Conservation (phyloP, 177 flowering plant genomes). For the Vitis hybrid region DNA sequence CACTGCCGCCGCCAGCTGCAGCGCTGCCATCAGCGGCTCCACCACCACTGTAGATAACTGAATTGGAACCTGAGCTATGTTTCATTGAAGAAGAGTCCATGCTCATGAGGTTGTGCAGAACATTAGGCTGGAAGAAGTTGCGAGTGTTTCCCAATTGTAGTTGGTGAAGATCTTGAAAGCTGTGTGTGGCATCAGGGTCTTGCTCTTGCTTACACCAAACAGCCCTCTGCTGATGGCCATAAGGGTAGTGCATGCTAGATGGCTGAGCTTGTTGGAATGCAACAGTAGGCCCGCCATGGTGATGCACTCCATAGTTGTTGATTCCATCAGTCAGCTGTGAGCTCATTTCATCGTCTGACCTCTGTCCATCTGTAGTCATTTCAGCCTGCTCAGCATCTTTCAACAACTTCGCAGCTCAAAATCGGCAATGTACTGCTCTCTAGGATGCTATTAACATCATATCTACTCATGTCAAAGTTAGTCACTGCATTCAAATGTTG, state of each 20-base stretch:
- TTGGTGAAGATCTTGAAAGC: slow-evolving; percentile 36
- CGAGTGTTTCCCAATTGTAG: slow-evolving; percentile 52
- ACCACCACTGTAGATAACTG: slow-evolving; percentile 36
- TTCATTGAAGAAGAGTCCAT: slow-evolving; percentile 63
- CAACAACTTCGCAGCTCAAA: slow-evolving; percentile 77
- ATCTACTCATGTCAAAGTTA: slow-evolving; percentile 87
- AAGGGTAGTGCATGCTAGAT: slow-evolving; percentile 40
- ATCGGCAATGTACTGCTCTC: slow-evolving; percentile 80
- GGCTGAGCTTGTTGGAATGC: slow-evolving; percentile 66
- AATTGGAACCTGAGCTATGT: slow-evolving; percentile 52
- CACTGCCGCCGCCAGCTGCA: not conserved
- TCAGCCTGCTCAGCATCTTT: slow-evolving; percentile 70
- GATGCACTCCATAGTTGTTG: slow-evolving; percentile 22
- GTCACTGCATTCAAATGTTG: slow-evolving; percentile 90
- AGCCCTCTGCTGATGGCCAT: slow-evolving; percentile 23
- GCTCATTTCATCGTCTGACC: slow-evolving; percentile 22
- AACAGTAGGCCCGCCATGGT: slow-evolving; percentile 51
- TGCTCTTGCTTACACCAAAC: slow-evolving; percentile 73
- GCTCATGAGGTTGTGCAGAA: slow-evolving; percentile 52
- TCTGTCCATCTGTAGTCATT: slow-evolving; percentile 29
- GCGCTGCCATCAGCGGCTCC: slow-evolving; percentile 17
- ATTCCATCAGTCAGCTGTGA: slow-evolving; percentile 39
- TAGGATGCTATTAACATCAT: slow-evolving; percentile 80
- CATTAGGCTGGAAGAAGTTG: slow-evolving; percentile 55
- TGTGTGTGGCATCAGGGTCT: slow-evolving; percentile 21